Percentiles rank a stretch among this genome's conserved stretches.
phyloP scores from a whole-genome alignment of 2,329 filamentous ascomycete species.

The Talaromyces marneffei region DNA sequence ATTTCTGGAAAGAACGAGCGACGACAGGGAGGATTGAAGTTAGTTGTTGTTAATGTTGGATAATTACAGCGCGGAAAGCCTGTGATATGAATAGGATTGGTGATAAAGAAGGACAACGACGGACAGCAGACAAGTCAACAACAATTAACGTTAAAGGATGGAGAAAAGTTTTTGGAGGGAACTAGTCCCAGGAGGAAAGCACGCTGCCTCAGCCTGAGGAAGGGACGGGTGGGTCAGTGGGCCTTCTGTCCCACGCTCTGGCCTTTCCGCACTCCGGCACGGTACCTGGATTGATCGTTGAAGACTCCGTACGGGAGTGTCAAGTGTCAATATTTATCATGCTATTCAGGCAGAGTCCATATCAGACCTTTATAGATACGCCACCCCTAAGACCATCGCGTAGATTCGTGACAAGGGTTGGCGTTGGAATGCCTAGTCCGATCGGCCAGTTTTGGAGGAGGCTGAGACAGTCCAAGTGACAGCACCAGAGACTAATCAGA shows the following conservation, averaged over 20 bases:
- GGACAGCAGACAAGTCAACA: background rate
- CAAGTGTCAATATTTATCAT: background rate
- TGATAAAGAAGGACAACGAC: background rate
- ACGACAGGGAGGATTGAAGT: background rate
- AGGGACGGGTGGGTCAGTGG: background rate
- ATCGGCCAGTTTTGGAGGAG: background rate
- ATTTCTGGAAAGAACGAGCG: background rate
- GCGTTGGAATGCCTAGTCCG: background rate
- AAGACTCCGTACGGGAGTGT: background rate
- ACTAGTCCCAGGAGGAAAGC: background rate
- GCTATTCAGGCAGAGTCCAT: background rate
- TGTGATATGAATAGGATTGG: background rate
- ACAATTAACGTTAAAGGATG: background rate
- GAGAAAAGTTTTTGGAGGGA: slow-evolving; percentile 3
- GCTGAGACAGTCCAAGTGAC: slow-evolving; percentile 5
- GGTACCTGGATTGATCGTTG: background rate
- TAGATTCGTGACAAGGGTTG: background rate
- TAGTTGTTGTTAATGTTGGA: background rate
- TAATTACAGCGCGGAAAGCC: background rate
- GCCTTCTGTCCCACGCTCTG: background rate
- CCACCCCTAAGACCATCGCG: background rate
- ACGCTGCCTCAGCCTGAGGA: background rate
- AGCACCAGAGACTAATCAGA: background rate
- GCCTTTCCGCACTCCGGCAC: background rate
- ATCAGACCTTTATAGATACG: background rate